These are phyloP conservation scores for Fonsecaea erecta DNA, from an alignment of 2,329 filamentous ascomycete genomes.

Conservation along the genomic window DNA sequence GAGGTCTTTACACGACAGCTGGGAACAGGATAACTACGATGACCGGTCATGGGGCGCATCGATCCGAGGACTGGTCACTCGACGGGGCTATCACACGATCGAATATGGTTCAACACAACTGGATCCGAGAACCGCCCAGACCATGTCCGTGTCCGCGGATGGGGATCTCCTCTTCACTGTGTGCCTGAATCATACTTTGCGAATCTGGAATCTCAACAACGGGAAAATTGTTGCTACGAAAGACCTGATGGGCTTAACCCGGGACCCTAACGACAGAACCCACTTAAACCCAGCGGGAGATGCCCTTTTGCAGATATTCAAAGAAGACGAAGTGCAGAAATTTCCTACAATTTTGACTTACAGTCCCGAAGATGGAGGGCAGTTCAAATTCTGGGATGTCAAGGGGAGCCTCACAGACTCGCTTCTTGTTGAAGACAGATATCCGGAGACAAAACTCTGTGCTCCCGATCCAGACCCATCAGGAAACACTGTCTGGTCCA, in stretches of 20 bases:
- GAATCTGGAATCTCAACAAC: conserved; percentile 85
- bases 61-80: conserved; percentile 52
- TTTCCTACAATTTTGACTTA: conserved; percentile 69
- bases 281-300: conserved; percentile 78
- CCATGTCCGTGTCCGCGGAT: conserved; percentile 52
- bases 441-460: conserved; percentile 65
- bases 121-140: conserved; percentile 50
- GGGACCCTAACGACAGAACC: conserved; percentile 72
- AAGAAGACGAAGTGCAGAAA: conserved; percentile 40
- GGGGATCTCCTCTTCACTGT: conserved; percentile 70
- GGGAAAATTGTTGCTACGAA: conserved; percentile 76
- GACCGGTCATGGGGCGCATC: conserved; percentile 56
- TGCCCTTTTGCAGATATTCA: conserved; percentile 75
- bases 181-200: conserved; percentile 84
- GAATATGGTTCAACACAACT: conserved; percentile 49
- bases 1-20: conserved; percentile 56
- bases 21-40: conserved; percentile 54
- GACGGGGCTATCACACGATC: conserved; percentile 50
- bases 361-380: conserved; percentile 82
- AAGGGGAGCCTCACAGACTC: conserved; percentile 63
- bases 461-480: conserved; percentile 67
- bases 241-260: conserved; percentile 73
- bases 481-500: conserved; percentile 76
- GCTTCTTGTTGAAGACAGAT: conserved; percentile 72
- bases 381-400: conserved; percentile 93